These are phyloP conservation scores for Hypoxylon sp. DNA, from an alignment of 2,329 filamentous ascomycete genomes.

Conservation along the genomic window DNA sequence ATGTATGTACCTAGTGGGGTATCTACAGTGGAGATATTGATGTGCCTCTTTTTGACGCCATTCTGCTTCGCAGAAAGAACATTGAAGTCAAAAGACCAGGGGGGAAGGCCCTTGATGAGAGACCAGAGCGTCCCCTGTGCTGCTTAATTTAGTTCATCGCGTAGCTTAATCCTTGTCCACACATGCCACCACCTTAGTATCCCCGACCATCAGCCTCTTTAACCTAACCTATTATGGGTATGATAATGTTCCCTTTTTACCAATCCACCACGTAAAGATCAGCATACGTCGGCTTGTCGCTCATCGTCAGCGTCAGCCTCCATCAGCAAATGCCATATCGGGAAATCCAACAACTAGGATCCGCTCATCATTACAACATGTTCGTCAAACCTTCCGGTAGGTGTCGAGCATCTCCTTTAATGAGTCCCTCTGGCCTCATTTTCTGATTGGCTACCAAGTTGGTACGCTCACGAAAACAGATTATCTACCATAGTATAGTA, in stretches of 20 bases:
- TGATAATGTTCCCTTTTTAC: neutral
- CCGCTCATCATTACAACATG: neutral
- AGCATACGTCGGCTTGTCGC: neutral
- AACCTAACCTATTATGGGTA: neutral
- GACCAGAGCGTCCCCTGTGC: neutral
- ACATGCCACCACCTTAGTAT: neutral
- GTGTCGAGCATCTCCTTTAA: conserved; percentile 2
- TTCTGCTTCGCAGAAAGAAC: too few relatives aligned
- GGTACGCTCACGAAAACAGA: conserved; percentile 1
- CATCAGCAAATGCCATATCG: conserved; percentile 1
- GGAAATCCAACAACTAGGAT: conserved; percentile 1
- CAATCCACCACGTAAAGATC: neutral
- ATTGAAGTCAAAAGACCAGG: too few relatives aligned
- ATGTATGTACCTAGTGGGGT: neutral
- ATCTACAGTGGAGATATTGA: too few relatives aligned
- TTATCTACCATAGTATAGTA: too few relatives aligned
- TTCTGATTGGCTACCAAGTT: conserved; percentile 16
- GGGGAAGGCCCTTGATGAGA: neutral
- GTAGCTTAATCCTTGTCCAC: neutral
- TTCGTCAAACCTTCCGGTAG: neutral
- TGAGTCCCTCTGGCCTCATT: neutral
- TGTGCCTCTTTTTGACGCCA: neutral
- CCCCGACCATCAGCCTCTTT: neutral
- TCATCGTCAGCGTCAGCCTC: conserved; percentile 24
- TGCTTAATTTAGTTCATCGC: conserved; percentile 8